Percentiles rank a stretch among this genome's conserved stretches.
Evolutionary conservation across 2,329 filamentous ascomycete genomes (phyloP).

Genomic region (Calonectria crousiana): DNA sequence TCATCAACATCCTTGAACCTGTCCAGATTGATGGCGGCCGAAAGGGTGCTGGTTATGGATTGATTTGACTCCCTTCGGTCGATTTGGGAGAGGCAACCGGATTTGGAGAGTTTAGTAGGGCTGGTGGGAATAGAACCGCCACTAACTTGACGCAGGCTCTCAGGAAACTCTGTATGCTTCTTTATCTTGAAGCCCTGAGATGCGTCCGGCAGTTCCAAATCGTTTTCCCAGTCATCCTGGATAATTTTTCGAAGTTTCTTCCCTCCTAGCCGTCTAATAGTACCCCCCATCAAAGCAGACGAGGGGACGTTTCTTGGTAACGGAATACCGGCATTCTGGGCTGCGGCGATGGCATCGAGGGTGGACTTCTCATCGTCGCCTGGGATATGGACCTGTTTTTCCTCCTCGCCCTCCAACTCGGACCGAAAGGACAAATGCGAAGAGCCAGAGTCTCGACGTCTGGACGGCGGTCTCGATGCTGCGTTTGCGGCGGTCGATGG

Average conservation of each 20-base stretch:
- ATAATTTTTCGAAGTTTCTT: slow-evolving; percentile 79
- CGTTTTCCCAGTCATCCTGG: slow-evolving; percentile 85
- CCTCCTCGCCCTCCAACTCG: slow-evolving; percentile 87
- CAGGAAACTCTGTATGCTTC: slow-evolving; percentile 72
- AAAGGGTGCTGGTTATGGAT: slow-evolving; percentile 51
- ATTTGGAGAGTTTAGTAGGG: slow-evolving; percentile 58
- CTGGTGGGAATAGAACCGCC: slow-evolving; percentile 65
- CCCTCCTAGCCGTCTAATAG: slow-evolving; percentile 89
- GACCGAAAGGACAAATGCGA: slow-evolving; percentile 86
- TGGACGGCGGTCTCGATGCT: slow-evolving; percentile 52
- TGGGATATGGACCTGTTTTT: slow-evolving; percentile 87
- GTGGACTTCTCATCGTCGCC: slow-evolving; percentile 89
- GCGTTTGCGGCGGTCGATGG: slow-evolving; percentile 59
- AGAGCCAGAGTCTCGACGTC: slow-evolving; percentile 81
- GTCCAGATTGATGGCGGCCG: slow-evolving; percentile 69
- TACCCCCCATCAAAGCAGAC: slow-evolving; percentile 90
- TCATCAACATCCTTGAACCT: slow-evolving; percentile 74
- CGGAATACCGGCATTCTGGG: slow-evolving; percentile 90
- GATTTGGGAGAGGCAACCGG: slow-evolving; percentile 39
- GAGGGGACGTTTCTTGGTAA: slow-evolving; percentile 88
- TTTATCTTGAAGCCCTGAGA: slow-evolving; percentile 75
- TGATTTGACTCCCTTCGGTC: slow-evolving; percentile 48
- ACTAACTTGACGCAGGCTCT: slow-evolving; percentile 76
- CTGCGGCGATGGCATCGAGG: slow-evolving; percentile 86
- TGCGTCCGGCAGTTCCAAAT: slow-evolving; percentile 75